Conservation (phyloP, 2,329 filamentous ascomycete genomes). For the Mollisiaceae sp. region DNA sequence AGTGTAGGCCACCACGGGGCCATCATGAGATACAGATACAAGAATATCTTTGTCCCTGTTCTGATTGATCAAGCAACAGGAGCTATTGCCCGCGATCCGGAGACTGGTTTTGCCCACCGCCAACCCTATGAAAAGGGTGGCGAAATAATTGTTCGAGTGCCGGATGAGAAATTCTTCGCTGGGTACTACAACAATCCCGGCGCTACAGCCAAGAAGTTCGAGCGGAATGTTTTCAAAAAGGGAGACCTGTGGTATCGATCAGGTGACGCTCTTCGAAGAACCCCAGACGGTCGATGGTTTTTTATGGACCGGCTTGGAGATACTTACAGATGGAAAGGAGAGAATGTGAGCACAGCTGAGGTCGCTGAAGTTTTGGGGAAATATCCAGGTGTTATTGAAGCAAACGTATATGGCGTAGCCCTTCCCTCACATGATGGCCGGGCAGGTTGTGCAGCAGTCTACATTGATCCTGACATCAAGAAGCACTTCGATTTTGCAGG, state of each 20-base stretch:
- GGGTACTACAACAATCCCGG: conserved; percentile 73
- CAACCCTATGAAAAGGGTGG: conserved; percentile 70
- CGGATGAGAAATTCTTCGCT: conserved; percentile 60
- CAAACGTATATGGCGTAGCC: conserved; percentile 72
- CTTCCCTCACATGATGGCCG: conserved; percentile 71
- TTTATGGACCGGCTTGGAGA: conserved; percentile 75
- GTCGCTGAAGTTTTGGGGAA: conserved; percentile 67
- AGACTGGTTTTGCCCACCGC: conserved; percentile 70
- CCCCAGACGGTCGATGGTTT: conserved; percentile 68
- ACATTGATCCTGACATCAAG: conserved; percentile 55
- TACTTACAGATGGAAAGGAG: conserved; percentile 76
- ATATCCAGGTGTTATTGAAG: conserved; percentile 64
- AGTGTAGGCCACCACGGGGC: conserved; percentile 75
- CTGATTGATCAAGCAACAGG: conserved; percentile 71
- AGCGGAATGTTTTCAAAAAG: conserved; percentile 66
- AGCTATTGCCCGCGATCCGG: conserved; percentile 67
- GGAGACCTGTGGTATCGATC: conserved; percentile 73
- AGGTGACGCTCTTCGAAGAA: conserved; percentile 68
- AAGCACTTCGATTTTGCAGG: conserved; percentile 62
- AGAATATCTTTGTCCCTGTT: conserved; percentile 67
- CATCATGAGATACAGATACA: conserved; percentile 57
- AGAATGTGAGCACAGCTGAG: conserved; percentile 71
- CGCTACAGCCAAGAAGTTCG: conserved; percentile 70
- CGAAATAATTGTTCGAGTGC: conserved; percentile 73
- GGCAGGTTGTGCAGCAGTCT: conserved; percentile 69